Base-by-base conservation (phyloP, 805 yeast species). In the Wickerhamomyces alni region DNA sequence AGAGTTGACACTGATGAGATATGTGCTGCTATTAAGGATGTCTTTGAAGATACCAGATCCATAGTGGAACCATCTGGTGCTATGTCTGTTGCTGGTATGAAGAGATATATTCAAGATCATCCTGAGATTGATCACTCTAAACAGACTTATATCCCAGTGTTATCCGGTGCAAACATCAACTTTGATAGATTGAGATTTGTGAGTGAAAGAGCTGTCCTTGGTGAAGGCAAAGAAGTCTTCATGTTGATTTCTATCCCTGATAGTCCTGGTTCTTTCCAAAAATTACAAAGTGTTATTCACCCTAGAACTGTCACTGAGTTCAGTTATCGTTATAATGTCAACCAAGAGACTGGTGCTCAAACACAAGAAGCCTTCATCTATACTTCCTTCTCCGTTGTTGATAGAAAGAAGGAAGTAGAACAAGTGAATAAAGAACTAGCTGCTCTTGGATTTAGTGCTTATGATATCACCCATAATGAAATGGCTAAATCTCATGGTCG, bases 31-130 rank as follows among this genome's bases (percentile, higher is more conserved):
- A 88, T 93, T 48, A 91, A 93, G 61, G 99, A 93, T 59, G 80
- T 93, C 33, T 93, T 93, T 57, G 95, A 88, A 60, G 99, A 93
- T 55, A 91, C 98, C 1, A 75, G 99, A 62, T 76, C 89, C 47
- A 77, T 93, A 41, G 85, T 87, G 27, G 99, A 93, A 65, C 99
- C 99, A 8, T 82, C 97, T 5, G 99, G 99, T 48, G 99, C 99
- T 1, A 73, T 94, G 62, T 71, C 94, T 4, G 96, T 91, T 35
- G 99, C 99, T 2, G 99, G 98, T 39, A 63, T 89, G 70, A 87
- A 87, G 57, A 82, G 81, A 53, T 93, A 88, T 59, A 72, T 91
- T 29, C 70, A 74, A 18, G 58, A 63, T 19, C 79, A 82, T 51
- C 83, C 86, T 8, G 86, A 83, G 39, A 69, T 79, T 30, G 85